phyloP scores from a whole-genome alignment of 1,139 yeast genomes.

The Nakaseomyces kungkrabaensis region DNA sequence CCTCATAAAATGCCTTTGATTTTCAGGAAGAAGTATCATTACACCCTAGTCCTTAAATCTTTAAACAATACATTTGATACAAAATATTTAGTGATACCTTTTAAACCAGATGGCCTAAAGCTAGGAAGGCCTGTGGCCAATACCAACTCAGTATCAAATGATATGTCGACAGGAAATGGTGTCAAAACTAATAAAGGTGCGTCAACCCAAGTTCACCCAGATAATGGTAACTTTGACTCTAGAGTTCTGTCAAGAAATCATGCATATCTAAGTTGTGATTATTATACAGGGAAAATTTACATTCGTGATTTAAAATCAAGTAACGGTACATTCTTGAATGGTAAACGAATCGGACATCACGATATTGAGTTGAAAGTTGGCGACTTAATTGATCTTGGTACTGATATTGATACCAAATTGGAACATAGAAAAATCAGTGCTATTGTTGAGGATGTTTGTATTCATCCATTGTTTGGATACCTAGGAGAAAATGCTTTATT shows the following conservation, averaged over 20 bases:
- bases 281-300: constrained; percentile 53
- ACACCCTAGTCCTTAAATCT: constrained; percentile 58
- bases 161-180: constrained; percentile 6
- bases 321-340: constrained; percentile 91
- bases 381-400: constrained; percentile 78
- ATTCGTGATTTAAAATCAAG: constrained; percentile 80
- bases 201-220: constrained; percentile 35
- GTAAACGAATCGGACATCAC: constrained; percentile 52
- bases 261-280: constrained; percentile 76
- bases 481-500: too few species aligned
- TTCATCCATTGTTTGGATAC: constrained; percentile 36
- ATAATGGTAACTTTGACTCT: constrained; percentile 89
- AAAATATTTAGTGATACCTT: constrained; percentile 72
- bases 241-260: constrained; percentile 86
- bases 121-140: constrained; percentile 66
- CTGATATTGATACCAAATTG: constrained; percentile 70
- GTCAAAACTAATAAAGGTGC: constrained; percentile 34
- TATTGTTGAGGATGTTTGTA: constrained; percentile 56
- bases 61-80: constrained; percentile 74
- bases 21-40: constrained; percentile 27
- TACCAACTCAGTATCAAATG: constrained; percentile 34
- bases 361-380: constrained; percentile 50
- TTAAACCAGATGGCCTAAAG: constrained; percentile 71
- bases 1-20: neutral
- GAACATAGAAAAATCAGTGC: constrained; percentile 81